Percentiles rank a stretch among this genome's conserved stretches.
phyloP scores from a whole-genome alignment of 495 filamentous ascomycete genomes.

The Daldinia caldariorum region DNA sequence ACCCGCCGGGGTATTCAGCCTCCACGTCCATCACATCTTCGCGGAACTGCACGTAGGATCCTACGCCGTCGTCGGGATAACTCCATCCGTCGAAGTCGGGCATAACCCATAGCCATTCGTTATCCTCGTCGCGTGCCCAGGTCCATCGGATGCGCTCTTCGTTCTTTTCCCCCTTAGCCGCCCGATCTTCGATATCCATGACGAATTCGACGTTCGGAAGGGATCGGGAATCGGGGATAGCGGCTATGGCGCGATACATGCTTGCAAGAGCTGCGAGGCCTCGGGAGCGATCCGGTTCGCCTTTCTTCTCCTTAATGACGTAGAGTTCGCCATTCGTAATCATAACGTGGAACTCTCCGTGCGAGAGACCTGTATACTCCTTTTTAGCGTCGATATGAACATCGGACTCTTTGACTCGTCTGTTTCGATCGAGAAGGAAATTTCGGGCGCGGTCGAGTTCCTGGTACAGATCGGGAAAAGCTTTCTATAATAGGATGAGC shows the following conservation, averaged over 20 bases:
- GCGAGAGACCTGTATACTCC: constrained; percentile 29
- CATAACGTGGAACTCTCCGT: constrained; percentile 41
- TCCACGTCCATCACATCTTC: constrained; percentile 52
- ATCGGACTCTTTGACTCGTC: constrained; percentile 29
- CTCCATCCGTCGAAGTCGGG: constrained; percentile 75
- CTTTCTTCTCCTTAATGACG: constrained; percentile 36
- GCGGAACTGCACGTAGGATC: constrained; percentile 61
- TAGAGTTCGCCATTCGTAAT: constrained; percentile 37
- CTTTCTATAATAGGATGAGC: constrained; percentile 28
- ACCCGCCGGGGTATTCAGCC: constrained; percentile 35
- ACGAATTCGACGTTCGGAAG: constrained; percentile 71
- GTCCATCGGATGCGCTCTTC: constrained; percentile 60
- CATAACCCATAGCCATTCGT: constrained; percentile 69
- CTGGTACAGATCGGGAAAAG: constrained; percentile 35
- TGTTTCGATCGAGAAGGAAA: constrained; percentile 29
- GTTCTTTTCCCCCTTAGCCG: constrained; percentile 42
- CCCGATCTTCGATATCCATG: constrained; percentile 65
- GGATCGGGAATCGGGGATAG: constrained; percentile 51
- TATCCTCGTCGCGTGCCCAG: constrained; percentile 54
- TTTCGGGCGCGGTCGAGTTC: constrained; percentile 40
- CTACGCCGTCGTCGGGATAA: constrained; percentile 66
- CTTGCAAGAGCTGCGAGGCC: constrained; percentile 36
- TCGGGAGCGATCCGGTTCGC: constrained; percentile 38
- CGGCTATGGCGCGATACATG: constrained; percentile 54
- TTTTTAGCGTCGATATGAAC: constrained; percentile 23